These are phyloP conservation scores for Amanita phalloides DNA, from an alignment of 768 basidiomycete species.

Conservation along the genomic window DNA sequence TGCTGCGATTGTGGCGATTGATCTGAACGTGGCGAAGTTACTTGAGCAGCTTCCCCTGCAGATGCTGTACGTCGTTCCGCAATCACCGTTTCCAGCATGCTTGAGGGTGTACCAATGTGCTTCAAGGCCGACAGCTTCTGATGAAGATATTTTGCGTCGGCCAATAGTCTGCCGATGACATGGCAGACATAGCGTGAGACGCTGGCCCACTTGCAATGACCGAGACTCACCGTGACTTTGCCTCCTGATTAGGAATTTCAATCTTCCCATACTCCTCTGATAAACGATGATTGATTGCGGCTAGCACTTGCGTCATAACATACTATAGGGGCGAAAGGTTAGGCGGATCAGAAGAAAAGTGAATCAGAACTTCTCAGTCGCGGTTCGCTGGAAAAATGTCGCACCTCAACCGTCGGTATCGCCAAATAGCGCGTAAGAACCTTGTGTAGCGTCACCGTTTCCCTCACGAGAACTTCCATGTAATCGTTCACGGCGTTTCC, in stretches of 20 bases:
- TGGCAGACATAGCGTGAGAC: constrained; percentile 1
- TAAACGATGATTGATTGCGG: constrained; percentile 83
- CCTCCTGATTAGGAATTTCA: constrained; percentile 73
- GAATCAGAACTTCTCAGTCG: constrained; percentile 3
- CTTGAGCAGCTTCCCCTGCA: constrained; percentile 8
- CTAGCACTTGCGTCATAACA: constrained; percentile 93
- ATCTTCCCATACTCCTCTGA: constrained; percentile 79
- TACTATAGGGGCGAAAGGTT: constrained; percentile 33
- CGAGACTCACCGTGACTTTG: constrained; percentile 66
- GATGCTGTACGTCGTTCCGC: constrained; percentile 62
- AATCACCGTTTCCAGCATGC: constrained; percentile 80
- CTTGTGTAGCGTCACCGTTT: constrained; percentile 92
- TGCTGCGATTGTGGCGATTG: constrained; percentile 7
- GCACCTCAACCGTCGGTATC: constrained; percentile 70
- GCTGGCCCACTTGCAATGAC: constrained; percentile 2
- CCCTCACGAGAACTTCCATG: constrained; percentile 88
- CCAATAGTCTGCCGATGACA: constrained; percentile 47
- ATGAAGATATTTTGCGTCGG: constrained; percentile 70
- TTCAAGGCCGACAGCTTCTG: constrained; percentile 67
- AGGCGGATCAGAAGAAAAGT: constrained; percentile 7
- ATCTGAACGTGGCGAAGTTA: constrained; percentile 10
- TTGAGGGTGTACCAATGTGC: constrained; percentile 59
- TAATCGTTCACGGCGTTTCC: constrained; percentile 72
- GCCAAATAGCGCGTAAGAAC: constrained; percentile 88
- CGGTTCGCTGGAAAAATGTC: constrained; percentile 15